Evolutionary conservation across 108 stramenopile genomes (phyloP), one percentile per base, ranked within the genome.

Genomic region (Schizochytrium sp.): DNA sequence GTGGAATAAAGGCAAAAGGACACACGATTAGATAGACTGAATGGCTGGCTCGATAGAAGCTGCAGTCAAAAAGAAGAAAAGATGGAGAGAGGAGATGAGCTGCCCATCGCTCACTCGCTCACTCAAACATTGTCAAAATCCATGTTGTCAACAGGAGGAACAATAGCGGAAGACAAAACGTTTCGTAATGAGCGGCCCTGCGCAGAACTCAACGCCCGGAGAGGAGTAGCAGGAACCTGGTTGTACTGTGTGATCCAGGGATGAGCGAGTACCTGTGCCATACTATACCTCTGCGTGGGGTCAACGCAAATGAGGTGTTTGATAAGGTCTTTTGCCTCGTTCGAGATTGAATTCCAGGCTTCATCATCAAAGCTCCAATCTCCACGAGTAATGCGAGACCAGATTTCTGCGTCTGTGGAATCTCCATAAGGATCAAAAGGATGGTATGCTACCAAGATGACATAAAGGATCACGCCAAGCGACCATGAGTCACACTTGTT

Each of bases 371-470:
- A 87, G 72, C 41, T 53, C 61, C 58, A 89, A 5, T 88, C 28
- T 5, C 88, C 89, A 47, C 88, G 40, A 3, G 49, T 19, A 46
- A 88, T 88, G 46, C 76, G 87, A 15, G 4, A n/a, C 89, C 88
- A 89, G 45, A 89, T 89, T 10, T 88, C 47, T 28, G 38, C 45
- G 13, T 87, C 89, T 17, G 88, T 38, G 15, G 49, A 53, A 76
- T 61, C 46, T 7, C 88, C 88, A 44, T 88, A 47, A 3, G 87
- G 87, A 42, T 92, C 90, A 38, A 92, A 93, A 38, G 91, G 91
- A 28, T 92, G 93, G 41, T 88, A 92, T 38, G 88, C 93, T 19
- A 90, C 89, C 19, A 92, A 55, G 61, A 91, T 91, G 8, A 93
- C 92, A 41, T 89, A 92, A 2, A 93, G 58, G 0, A 91, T 89